Base-by-base conservation (phyloP, 2,329 filamentous ascomycete genomes). In the Fusarium paranaense region DNA sequence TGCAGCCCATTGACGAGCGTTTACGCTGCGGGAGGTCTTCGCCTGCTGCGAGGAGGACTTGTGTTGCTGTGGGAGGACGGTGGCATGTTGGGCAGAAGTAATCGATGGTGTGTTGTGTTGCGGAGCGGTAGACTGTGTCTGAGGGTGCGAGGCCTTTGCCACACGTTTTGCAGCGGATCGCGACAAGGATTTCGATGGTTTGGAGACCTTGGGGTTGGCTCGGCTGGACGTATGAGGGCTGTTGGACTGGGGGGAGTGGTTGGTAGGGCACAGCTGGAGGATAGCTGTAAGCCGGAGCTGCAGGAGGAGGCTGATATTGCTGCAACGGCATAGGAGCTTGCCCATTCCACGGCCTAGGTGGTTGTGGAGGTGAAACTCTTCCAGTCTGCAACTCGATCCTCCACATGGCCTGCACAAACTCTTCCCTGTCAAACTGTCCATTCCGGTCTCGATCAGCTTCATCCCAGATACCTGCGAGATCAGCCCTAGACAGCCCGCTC, bases 341-440 rank as follows among this genome's bases (percentile, higher is more conserved):
- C n/a, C 52, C 30, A 58, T 59, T 62, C 45, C 54, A 58, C 5
- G 50, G 65, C 25, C 20, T 20, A n/a, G 57, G 6, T 22, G 27
- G 32, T 27, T 47, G 30, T n/a, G 52, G 52, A 42, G 56, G 16
- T 0, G 50, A 66, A 5, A 35, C 68, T 22, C 64, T 50, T n/a
- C 58, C 60, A 33, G 32, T 68, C 13, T 67, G 64, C 5, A 62
- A 18, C 27, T 77, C 72, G 20, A 79, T 73, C 8, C 72, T 33
- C 69, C 74, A 76, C 70, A 79, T 75, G 18, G 75, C 75, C 37
- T 74, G 69, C 5, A 77, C 56, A 54, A 78, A 79, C 59, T 78
- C 77, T 3, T 72, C 71, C 47, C 64, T 72, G 20, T 74, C 71
- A 42, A 78, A 75, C 8, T 62, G 64, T 3, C 76, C 76, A 58